Evolutionary conservation across 176 grass and related monocot genomes (phyloP).

Genomic region (Poa annua): DNA sequence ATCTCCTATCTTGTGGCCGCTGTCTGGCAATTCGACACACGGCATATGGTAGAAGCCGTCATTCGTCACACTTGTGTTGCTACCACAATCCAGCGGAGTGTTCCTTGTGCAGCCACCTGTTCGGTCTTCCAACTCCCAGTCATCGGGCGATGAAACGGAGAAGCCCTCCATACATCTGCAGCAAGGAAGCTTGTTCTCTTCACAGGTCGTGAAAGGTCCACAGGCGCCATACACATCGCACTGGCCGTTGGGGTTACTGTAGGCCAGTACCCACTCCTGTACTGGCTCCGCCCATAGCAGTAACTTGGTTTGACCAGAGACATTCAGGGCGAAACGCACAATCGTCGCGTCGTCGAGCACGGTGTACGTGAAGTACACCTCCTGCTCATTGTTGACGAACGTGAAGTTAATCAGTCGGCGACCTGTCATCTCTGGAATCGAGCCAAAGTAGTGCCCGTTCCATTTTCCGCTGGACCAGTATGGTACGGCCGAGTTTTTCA

Average conservation of each 20-base stretch:
- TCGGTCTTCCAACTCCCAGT: conserved; percentile 22
- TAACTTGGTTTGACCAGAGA: conserved; percentile 38
- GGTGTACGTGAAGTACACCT: conserved; percentile 23
- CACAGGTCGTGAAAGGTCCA: not conserved
- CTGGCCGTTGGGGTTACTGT: not conserved
- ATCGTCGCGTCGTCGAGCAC: not conserved
- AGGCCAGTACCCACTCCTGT: not conserved
- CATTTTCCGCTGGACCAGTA: conserved; percentile 44
- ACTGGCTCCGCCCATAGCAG: not conserved
- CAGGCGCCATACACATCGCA: not conserved
- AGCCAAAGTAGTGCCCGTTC: conserved; percentile 38
- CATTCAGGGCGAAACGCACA: conserved; percentile 24
- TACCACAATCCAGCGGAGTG: not conserved
- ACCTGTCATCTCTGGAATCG: not conserved
- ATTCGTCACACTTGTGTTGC: not conserved
- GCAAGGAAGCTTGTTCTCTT: not conserved
- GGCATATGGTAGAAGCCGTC: not conserved
- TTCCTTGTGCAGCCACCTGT: not conserved
- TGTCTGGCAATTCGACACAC: not conserved
- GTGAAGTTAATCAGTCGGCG: not conserved
- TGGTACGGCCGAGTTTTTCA: not conserved
- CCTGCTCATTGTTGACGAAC: conserved; percentile 21
- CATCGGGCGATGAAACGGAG: not conserved
- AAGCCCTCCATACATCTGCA: conserved; percentile 16
- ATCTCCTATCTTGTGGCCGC: not conserved